phyloP scores from a whole-genome alignment of 2,329 filamentous ascomycete genomes.

The Fonsecaea nubica region DNA sequence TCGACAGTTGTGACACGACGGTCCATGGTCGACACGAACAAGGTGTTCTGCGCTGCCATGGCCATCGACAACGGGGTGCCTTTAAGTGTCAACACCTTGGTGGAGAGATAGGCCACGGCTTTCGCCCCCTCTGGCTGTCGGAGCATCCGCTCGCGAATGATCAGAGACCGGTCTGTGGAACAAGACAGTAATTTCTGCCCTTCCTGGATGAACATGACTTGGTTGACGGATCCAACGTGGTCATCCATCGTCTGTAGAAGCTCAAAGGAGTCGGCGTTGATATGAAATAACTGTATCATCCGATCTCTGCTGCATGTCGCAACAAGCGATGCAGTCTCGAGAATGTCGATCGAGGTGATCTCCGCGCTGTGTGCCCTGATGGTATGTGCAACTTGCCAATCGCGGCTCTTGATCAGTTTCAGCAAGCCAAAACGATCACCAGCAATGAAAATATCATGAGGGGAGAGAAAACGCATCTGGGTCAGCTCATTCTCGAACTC shows the following conservation, averaged over 20 bases:
- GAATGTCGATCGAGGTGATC: slow-evolving; percentile 79
- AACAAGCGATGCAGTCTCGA: slow-evolving; percentile 68
- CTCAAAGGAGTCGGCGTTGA: slow-evolving; percentile 65
- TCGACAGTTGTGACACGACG: slow-evolving; percentile 66
- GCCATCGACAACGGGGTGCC: slow-evolving; percentile 86
- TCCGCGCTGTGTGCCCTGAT: slow-evolving; percentile 87
- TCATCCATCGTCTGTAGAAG: slow-evolving; percentile 91
- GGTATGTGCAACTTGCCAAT: slow-evolving; percentile 68
- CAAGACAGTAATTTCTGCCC: slow-evolving; percentile 78
- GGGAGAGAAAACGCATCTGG: slow-evolving; percentile 64
- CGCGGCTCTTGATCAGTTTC: slow-evolving; percentile 51
- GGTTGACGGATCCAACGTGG: slow-evolving; percentile 83
- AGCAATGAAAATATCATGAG: slow-evolving; percentile 73
- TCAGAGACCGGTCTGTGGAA: slow-evolving; percentile 84
- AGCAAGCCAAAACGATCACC: slow-evolving; percentile 89
- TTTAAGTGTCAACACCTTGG: slow-evolving; percentile 80
- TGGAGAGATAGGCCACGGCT: slow-evolving; percentile 76
- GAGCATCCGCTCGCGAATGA: slow-evolving; percentile 78
- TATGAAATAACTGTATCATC: slow-evolving; percentile 87
- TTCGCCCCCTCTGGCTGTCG: slow-evolving; percentile 60
- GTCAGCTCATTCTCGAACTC: slow-evolving; percentile 64
- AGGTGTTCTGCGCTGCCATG: slow-evolving; percentile 65
- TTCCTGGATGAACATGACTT: slow-evolving; percentile 75
- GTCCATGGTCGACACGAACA: slow-evolving; percentile 68
- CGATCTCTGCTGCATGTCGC: slow-evolving; percentile 87